These are phyloP conservation scores for Vanrija pseudolonga DNA, from an alignment of 1,284 basidiomycete species.

Conservation along the genomic window DNA sequence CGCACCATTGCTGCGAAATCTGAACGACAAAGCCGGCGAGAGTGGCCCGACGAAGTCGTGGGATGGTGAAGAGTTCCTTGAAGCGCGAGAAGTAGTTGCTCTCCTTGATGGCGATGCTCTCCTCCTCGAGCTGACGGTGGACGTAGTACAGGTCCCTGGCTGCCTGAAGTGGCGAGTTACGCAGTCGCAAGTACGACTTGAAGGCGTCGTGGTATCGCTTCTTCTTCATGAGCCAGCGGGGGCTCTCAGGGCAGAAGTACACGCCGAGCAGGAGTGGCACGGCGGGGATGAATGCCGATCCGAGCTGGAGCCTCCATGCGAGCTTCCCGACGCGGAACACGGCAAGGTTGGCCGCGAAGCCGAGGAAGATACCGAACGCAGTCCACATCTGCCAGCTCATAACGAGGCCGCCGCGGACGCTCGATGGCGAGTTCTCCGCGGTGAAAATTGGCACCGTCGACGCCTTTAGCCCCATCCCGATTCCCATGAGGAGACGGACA, in stretches of 20 bases:
- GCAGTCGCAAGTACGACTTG: conserved; percentile 60
- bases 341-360: conserved; percentile 22
- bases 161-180: conserved; percentile 67
- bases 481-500: conserved; percentile 46
- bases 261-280: conserved; percentile 53
- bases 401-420: conserved; percentile 53
- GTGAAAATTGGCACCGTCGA: conserved; percentile 53
- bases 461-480: conserved; percentile 50
- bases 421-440: conserved; percentile 46
- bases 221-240: conserved; percentile 70
- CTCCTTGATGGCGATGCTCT: conserved; percentile 51
- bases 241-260: conserved; percentile 58
- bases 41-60: conserved; percentile 67
- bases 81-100: conserved; percentile 48
- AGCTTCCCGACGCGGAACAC: conserved; percentile 28
- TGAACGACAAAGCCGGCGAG: conserved; percentile 67
- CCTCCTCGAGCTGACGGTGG: conserved; percentile 49
- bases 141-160: conserved; percentile 61
- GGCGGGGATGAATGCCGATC: conserved; percentile 51
- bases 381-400: conserved; percentile 53
- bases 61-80: conserved; percentile 62
- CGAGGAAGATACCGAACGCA: conserved; percentile 47
- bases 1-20: conserved; percentile 44
- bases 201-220: conserved; percentile 64
- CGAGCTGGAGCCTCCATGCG: conserved; percentile 53